Evolutionary conservation across 495 filamentous ascomycete species (phyloP), one percentile per base, ranked within the genome.

Genomic region (Glonium stellatum): DNA sequence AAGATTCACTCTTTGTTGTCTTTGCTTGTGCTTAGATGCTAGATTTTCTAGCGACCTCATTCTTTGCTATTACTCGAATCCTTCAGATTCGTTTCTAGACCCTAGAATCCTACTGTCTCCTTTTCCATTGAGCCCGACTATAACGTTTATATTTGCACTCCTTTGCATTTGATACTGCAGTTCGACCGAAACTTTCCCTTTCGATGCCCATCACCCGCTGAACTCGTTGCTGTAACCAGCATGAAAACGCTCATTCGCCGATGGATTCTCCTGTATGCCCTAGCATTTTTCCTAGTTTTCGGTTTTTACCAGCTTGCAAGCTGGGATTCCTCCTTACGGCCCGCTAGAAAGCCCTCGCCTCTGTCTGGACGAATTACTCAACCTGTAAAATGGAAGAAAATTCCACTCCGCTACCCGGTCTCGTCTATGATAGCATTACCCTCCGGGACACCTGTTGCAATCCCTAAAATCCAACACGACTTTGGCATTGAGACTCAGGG

Each of bases 401-500:
- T 51, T 10, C 48, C 48, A 13, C 8, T 51, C 25, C 48, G 48
- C 1, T 51, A 51, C 21, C 48, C 48, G 5, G 48, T 51, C 18
- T 25, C 48, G 21, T 51, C 48, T 6, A 51, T 31, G 19, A 51
- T 51, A 23, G 6, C 48, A 25, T 31, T 51, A 15, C 48, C 48
- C 9, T 25, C 48, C 19, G 48, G 48, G 13, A 51, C 18, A 15
- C 48, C 48, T 23, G 21, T 22, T 31, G 48, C 23, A 15, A 51
- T 51, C 23, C 48, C 48, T 8, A 51, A 31, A 25, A 51, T 51
- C 21, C 48, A 51, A 51, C 48, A 51, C 23, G 48, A 51, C 21
- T 51, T 51, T n/a, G 48, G 48, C 5, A 27, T 51, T 23, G 48
- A 51, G 23, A 51, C 48, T 6, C 13, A 68, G 59, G 60, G 57